Evolutionary conservation across 345 rosid species (phyloP), one percentile per base, ranked within the genome.

Genomic region (Psidium friedrichsthalianum): DNA sequence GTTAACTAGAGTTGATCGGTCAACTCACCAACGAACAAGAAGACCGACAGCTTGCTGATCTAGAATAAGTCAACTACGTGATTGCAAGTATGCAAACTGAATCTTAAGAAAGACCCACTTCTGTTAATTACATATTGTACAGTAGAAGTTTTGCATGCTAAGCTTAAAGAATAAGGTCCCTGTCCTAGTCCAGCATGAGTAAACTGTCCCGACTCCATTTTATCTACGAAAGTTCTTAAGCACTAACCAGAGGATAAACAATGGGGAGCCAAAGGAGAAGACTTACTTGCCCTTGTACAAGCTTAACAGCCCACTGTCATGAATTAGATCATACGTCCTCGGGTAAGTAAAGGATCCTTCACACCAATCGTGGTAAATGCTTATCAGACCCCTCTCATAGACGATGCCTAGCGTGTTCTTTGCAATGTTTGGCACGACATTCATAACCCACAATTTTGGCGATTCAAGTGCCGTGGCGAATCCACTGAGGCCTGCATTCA

Each of bases 271-370:
- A 55, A 59, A 87, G 36, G 44, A 51, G 36, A 85, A 51, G 74
- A 83, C 94, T 88, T 90, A 93, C 98, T 53, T 91, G 89, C 94
- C 89, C 85, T 94, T 89, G 87, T 96, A 95, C 93, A 96, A 84
- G 92, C 97, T 92, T 83, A 96, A 95, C 64, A 97, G 84, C 83
- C 96, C 95, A 87, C 56, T 92, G 25, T 99, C 98, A 47, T 97
- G 99, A 86, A 97, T 96, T 74, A 97, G 87, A 85, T 97, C 99
- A 49, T 95, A 96, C 57, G 99, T 94, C 90, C 99, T 97, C 8
- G 99, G 99, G 89, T 97, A 97, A 47, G 99, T 96, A 58, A 99
- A 97, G 91, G 96, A 97, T 27, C 98, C 99, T 93, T 97, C 99
- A 85, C 91, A 95, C 99, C 98, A 96, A 91, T 97, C 98, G 88